Base-by-base conservation (phyloP, 345 rosid genomes). In the Populus euphratica region DNA sequence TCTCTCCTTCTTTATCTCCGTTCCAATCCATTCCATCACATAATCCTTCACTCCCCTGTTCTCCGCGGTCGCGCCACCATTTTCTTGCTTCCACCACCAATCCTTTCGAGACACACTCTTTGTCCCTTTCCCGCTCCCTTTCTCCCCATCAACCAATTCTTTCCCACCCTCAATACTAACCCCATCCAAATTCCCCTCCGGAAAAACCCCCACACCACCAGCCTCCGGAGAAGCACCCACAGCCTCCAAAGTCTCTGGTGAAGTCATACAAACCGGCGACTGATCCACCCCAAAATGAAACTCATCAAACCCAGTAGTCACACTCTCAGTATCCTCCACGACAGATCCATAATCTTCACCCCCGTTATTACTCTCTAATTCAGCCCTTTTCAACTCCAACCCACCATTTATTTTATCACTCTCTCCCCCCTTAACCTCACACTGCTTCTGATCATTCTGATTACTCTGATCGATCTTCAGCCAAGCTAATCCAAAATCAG, bases 21-120 rank as follows among this genome's bases (percentile, higher is more conserved):
- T 86, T 41, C 98, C 98, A 82, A 95, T 90, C 99, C 99, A 95
- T 64, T 95, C 92, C 89, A 81, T 91, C 79, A 93, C 99, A 80
- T 93, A 91, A 35, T 94, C 98, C 78, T 93, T 93, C 84, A 88
- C 91, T 69, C 73, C 80, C 52, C 88, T 94, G 33, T 79, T 78
- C 69, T 85, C 89, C 52, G 38, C 70, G 1, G 33, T 25, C 1
- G 31, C 62, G 1, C 17, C 71, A 36, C n/a, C 52, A 25, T 69
- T 79, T 13, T 59, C 78, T 47, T 92, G 94, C 79, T 92, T 92
- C 94, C 91, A 89, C 93, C 92, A 90, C 93, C 93, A 87, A 78
- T 89, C 89, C 73, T 91, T 83, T 82, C 82, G 88, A 4, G 93
- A 88, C 54, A 86, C 81, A 17, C 81, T 85, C 68, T 83, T 87